These are phyloP conservation scores for Apiotrichum mycotoxinovorans DNA, from an alignment of 1,284 basidiomycete genomes.

Conservation along the genomic window DNA sequence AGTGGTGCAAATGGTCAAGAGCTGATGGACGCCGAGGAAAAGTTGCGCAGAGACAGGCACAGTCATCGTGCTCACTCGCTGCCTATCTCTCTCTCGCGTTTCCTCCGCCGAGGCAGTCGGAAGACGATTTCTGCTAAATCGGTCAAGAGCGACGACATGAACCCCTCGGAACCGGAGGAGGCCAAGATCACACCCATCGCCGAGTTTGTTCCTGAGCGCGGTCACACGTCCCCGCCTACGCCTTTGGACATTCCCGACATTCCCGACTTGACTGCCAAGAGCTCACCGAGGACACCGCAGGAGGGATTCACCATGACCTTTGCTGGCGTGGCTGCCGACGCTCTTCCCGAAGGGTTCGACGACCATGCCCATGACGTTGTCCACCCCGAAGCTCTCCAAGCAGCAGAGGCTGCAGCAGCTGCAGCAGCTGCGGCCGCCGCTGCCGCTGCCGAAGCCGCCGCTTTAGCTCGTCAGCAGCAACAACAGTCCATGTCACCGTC, in stretches of 20 bases:
- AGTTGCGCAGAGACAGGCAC: background rate
- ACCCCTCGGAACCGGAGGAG: background rate
- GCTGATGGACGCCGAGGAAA: background rate
- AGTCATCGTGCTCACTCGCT: background rate
- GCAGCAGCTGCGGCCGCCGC: background rate
- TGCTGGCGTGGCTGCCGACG: constrained; percentile 10
- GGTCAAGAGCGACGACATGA: background rate
- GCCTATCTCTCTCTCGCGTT: background rate
- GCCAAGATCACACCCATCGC: background rate
- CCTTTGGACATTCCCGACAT: too few relatives aligned
- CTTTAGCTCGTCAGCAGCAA: background rate
- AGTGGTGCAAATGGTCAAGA: background rate
- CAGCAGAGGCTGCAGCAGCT: background rate
- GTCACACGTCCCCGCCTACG: background rate
- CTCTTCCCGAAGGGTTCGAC: constrained; percentile 14
- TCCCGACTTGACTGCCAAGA: background rate
- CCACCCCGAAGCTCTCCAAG: constrained; percentile 6
- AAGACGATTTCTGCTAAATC: background rate
- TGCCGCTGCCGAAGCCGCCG: background rate
- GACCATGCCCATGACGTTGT: constrained; percentile 16
- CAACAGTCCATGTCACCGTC: background rate
- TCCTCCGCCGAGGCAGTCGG: constrained; percentile 3
- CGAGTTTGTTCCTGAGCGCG: background rate
- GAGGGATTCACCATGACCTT: constrained; percentile 11
- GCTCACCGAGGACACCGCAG: background rate